Conservation (phyloP, 116 monocot species). For the Cymodocea nodosa region DNA sequence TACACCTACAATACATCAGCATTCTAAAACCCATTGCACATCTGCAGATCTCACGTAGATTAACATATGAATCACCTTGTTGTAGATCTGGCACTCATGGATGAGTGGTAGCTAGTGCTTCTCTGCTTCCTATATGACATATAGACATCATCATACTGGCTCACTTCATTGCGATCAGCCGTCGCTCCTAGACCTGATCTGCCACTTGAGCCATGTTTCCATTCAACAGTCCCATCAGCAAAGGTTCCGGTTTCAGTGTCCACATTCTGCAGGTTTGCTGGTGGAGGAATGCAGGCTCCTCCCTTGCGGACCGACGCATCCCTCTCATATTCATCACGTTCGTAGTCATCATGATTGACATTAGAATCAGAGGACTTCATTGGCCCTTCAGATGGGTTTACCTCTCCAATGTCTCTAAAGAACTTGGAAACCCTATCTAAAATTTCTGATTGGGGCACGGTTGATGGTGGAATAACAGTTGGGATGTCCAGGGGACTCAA, state of each 20-base stretch:
- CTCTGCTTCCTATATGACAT: slow-evolving; percentile 79
- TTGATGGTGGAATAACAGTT: slow-evolving; percentile 78
- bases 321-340: slow-evolving; percentile 34
- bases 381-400: slow-evolving; percentile 74
- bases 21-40: no score
- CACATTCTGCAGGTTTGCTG: slow-evolving; percentile 48
- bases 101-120: slow-evolving; percentile 78
- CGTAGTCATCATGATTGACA: slow-evolving; percentile 33
- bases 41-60: no score
- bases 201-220: slow-evolving; percentile 33
- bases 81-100: slow-evolving; percentile 67
- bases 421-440: slow-evolving; percentile 64
- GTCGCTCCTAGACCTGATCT: slow-evolving; percentile 73
- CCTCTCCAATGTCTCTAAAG: slow-evolving; percentile 86
- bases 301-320: slow-evolving; percentile 51
- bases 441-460: slow-evolving; percentile 52
- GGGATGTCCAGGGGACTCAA: slow-evolving; percentile 91
- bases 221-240: slow-evolving; percentile 55
- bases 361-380: slow-evolving; percentile 31
- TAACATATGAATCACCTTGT: slow-evolving; percentile 25
- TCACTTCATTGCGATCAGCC: slow-evolving; percentile 62
- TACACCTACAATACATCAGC: no score
- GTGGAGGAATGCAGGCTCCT: slow-evolving; percentile 94
- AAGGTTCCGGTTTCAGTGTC: slow-evolving; percentile 68
- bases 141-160: slow-evolving; percentile 95